phyloP scores from a whole-genome alignment of 257 asterid species.

The Fraxinus quadrangulata region DNA sequence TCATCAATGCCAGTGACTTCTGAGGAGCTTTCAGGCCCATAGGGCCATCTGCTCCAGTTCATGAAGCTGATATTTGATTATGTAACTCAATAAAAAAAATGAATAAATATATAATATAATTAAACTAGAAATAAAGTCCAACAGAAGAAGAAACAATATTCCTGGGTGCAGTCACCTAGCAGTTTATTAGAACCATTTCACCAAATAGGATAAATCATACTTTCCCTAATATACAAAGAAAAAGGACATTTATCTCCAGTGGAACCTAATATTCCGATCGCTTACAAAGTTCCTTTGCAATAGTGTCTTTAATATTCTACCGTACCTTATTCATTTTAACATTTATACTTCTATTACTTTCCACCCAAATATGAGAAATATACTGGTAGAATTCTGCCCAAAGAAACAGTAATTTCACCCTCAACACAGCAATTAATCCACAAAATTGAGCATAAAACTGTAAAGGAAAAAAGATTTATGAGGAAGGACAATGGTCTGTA shows the following conservation, averaged over 20 bases:
- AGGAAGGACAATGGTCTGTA: too few relatives aligned
- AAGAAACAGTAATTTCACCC: too few relatives aligned
- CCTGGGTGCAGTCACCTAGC: background rate
- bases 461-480: too few relatives aligned
- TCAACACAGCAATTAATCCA: too few relatives aligned
- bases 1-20: background rate
- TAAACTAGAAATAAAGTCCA: background rate
- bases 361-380: background rate
- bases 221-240: background rate
- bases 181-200: background rate
- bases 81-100: too few relatives aligned
- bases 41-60: background rate
- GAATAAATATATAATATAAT: too few relatives aligned
- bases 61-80: background rate
- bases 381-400: too few relatives aligned
- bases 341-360: background rate
- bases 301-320: background rate
- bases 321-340: background rate
- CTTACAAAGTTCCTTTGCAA: background rate
- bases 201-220: background rate
- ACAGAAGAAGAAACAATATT: too few relatives aligned
- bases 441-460: too few relatives aligned
- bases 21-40: background rate
- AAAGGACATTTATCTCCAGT: background rate
- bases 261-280: background rate